Evolutionary conservation across 2,329 filamentous ascomycete genomes (phyloP).

Genomic region (Xenosphaeropsis pyriputrescens): DNA sequence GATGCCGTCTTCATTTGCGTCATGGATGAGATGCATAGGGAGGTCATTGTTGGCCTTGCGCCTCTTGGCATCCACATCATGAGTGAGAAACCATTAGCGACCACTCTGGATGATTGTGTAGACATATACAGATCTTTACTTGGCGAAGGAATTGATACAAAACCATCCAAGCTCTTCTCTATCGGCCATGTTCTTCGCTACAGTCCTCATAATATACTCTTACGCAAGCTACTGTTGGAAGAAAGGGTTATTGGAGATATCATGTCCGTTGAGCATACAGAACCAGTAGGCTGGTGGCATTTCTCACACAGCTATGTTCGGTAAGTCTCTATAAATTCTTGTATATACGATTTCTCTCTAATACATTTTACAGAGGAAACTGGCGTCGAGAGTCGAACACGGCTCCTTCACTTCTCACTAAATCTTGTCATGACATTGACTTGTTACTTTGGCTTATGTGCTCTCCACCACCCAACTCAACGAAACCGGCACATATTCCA

Average conservation of each 20-base stretch:
- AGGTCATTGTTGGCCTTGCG: conserved; percentile 63
- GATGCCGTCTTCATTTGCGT: conserved; percentile 58
- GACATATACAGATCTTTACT: conserved; percentile 50
- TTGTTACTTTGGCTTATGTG: conserved; percentile 83
- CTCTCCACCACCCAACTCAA: conserved; percentile 28
- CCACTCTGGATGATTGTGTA: conserved; percentile 64
- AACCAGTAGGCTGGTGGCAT: conserved; percentile 95
- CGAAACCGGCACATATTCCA: conserved; percentile 50
- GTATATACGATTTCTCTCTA: neutral
- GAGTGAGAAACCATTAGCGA: conserved; percentile 89
- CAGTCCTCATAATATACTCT: conserved; percentile 77
- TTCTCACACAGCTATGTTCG: conserved; percentile 81
- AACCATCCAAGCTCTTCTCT: conserved; percentile 49
- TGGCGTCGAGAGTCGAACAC: conserved; percentile 71
- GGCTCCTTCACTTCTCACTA: conserved; percentile 78
- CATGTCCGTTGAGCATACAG: conserved; percentile 76
- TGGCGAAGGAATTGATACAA: conserved; percentile 19
- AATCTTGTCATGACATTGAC: conserved; percentile 94
- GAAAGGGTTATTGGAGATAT: conserved; percentile 71
- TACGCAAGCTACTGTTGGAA: conserved; percentile 64
- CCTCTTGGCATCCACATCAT: conserved; percentile 66
- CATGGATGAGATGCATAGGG: conserved; percentile 75
- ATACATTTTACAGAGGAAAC: conserved; percentile 48
- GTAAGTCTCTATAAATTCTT: conserved; percentile 16
- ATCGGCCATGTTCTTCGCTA: conserved; percentile 92